A percentile compares a stretch with the other conserved stretches of the same genome.
phyloP scores from a whole-genome alignment of 2,329 filamentous ascomycete genomes.

The Triangularia setosa region DNA sequence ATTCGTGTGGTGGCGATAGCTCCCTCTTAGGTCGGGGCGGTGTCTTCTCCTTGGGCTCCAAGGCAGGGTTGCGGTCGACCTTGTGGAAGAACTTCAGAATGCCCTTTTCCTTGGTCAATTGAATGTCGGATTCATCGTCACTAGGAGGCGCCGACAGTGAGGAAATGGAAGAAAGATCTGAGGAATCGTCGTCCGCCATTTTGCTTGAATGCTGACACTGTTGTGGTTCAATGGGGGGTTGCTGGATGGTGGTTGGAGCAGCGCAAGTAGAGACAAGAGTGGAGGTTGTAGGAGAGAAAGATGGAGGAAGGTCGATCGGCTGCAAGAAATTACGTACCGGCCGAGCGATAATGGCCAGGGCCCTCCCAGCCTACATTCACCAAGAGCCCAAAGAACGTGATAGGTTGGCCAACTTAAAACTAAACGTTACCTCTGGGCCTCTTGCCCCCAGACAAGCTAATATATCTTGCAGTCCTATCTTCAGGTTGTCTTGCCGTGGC shows the following conservation, averaged over 20 bases:
- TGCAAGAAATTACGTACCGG: conserved; percentile 29
- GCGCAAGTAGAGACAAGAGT: conserved; percentile 28
- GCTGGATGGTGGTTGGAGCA: conserved; percentile 23
- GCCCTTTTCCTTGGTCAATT: conserved; percentile 50
- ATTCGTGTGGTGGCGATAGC: conserved; percentile 86
- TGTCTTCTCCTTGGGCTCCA: conserved; percentile 53
- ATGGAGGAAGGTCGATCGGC: conserved; percentile 25
- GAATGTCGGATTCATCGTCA: conserved; percentile 51
- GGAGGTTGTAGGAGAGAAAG: conserved; percentile 29
- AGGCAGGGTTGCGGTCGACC: conserved; percentile 41
- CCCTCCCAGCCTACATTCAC: conserved; percentile 17
- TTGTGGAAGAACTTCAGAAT: conserved; percentile 68
- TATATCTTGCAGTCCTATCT: conserved; percentile 12
- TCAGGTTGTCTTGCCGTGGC: neutral
- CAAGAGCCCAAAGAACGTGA: conserved; percentile 20
- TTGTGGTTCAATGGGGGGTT: conserved; percentile 7
- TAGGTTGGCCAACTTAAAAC: conserved; percentile 20
- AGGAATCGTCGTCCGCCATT: conserved; percentile 61
- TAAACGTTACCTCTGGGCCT: conserved; percentile 10
- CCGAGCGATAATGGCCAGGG: conserved; percentile 20
- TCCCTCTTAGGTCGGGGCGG: conserved; percentile 73
- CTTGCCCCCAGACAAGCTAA: conserved; percentile 2
- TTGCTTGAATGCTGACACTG: conserved; percentile 23
- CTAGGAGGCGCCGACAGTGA: conserved; percentile 41
- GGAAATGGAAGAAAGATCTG: conserved; percentile 56